phyloP scores from a whole-genome alignment of 805 yeast genomes.

The Sugiyamaella smithiae region DNA sequence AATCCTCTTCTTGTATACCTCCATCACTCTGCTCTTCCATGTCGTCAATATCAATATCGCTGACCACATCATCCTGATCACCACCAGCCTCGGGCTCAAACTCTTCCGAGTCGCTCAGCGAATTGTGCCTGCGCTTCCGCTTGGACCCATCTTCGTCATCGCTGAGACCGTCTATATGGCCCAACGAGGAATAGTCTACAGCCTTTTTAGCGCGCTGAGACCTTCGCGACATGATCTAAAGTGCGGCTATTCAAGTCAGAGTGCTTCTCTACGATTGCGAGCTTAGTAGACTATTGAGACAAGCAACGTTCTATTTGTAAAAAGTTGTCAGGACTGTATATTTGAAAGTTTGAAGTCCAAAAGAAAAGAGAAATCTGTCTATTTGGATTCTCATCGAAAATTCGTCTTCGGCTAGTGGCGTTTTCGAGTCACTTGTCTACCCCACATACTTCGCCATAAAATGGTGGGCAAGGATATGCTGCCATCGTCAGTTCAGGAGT shows the following conservation, averaged over 20 bases:
- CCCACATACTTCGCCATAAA: too few relatives aligned
- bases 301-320: too few relatives aligned
- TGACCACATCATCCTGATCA: slow-evolving; percentile 9
- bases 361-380: too few relatives aligned
- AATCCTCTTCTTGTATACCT: slow-evolving; percentile 13
- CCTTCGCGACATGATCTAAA: slow-evolving; percentile 15
- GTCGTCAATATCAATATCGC: slow-evolving; percentile 10
- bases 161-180: slow-evolving; percentile 11
- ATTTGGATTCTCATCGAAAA: too few relatives aligned
- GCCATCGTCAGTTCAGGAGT: not conserved
- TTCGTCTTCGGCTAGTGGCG: too few relatives aligned
- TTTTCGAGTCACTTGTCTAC: too few relatives aligned
- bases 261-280: too few relatives aligned
- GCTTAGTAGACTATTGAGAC: too few relatives aligned
- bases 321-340: too few relatives aligned
- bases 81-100: slow-evolving; percentile 14
- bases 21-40: slow-evolving; percentile 5
- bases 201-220: slow-evolving; percentile 13
- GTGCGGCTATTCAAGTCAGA: slow-evolving; percentile 5
- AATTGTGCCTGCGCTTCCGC: not conserved
- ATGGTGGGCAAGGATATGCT: not conserved
- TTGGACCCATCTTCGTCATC: slow-evolving; percentile 6
- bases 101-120: slow-evolving; percentile 11
- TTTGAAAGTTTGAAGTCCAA: too few relatives aligned
- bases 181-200: slow-evolving; percentile 22